phyloP scores from a whole-genome alignment of 257 asterid species.

The Plantago major region DNA sequence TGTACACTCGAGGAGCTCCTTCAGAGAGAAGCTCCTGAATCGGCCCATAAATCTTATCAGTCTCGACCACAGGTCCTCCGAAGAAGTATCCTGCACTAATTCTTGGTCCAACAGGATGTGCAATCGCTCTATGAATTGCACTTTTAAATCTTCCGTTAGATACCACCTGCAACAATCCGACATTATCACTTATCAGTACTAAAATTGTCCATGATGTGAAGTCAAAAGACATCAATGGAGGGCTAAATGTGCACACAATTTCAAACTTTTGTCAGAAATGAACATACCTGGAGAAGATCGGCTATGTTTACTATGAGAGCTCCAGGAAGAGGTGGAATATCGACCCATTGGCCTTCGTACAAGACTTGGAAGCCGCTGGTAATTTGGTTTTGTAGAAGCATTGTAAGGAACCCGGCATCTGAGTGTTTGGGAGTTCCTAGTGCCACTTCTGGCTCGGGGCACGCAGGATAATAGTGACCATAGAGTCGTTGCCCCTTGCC shows the following conservation, averaged over 20 bases:
- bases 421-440: constrained; percentile 17
- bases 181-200: too few species aligned
- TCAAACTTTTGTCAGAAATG: too few species aligned
- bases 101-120: constrained; percentile 34
- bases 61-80: background rate
- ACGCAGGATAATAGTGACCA: constrained; percentile 22
- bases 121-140: constrained; percentile 29
- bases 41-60: constrained; percentile 25
- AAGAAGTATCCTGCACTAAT: constrained; percentile 36
- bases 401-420: constrained; percentile 21
- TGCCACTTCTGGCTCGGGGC: constrained; percentile 22
- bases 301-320: constrained; percentile 16
- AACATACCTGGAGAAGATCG: constrained; percentile 23
- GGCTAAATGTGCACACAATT: too few species aligned
- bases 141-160: constrained; percentile 35
- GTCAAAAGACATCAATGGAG: too few species aligned
- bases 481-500: constrained; percentile 11
- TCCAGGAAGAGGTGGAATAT: constrained; percentile 16
- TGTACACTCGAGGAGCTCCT: constrained; percentile 33
- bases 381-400: constrained; percentile 16
- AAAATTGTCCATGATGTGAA: too few species aligned
- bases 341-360: constrained; percentile 20
- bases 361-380: constrained; percentile 15
- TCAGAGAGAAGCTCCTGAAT: constrained; percentile 37
- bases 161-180: constrained; percentile 18